Evolutionary conservation across 352 stramenopile species (phyloP).

Genomic region (Plasmopara halstedii): DNA sequence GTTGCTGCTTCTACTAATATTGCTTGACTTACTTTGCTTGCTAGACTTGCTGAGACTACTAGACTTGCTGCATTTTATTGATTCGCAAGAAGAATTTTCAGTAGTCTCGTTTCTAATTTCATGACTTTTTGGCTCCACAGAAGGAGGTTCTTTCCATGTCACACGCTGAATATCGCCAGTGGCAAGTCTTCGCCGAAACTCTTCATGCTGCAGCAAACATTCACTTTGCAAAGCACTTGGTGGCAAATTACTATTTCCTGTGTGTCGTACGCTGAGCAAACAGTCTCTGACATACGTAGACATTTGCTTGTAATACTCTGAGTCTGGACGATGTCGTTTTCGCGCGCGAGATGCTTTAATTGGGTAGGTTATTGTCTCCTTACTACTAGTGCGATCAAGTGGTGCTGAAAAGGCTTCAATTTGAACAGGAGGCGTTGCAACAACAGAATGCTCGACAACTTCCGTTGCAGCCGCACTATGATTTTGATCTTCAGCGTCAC

Average conservation of each 20-base stretch:
- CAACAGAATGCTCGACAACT: constrained; percentile 21
- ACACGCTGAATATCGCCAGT: constrained; percentile 64
- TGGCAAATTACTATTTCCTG: constrained; percentile 19
- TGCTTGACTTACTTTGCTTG: constrained; percentile 18
- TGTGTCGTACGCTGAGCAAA: constrained; percentile 67
- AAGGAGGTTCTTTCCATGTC: constrained; percentile 59
- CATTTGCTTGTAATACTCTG: constrained; percentile 79
- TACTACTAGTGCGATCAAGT: constrained; percentile 10
- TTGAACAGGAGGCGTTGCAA: constrained; percentile 5
- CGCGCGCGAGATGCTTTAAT: constrained; percentile 67
- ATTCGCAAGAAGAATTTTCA: constrained; percentile 10
- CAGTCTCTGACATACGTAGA: constrained; percentile 79
- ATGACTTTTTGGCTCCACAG: constrained; percentile 14
- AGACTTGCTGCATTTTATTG: constrained; percentile 19
- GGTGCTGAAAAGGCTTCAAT: constrained; percentile 4
- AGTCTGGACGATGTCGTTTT: constrained; percentile 78
- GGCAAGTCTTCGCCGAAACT: constrained; percentile 65
- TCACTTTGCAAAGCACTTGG: constrained; percentile 49
- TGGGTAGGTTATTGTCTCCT: constrained; percentile 30
- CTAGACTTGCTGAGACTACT: constrained; percentile 26
- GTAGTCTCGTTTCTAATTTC: constrained; percentile 5
- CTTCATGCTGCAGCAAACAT: constrained; percentile 31
- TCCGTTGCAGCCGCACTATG: constrained; percentile 15
- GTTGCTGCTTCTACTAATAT: constrained; percentile 12
- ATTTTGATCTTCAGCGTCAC: constrained; percentile 55